Percentiles rank a stretch among this genome's conserved stretches.
Conservation (phyloP, 2,329 filamentous ascomycete species). For the Trichoderma semiorbis region DNA sequence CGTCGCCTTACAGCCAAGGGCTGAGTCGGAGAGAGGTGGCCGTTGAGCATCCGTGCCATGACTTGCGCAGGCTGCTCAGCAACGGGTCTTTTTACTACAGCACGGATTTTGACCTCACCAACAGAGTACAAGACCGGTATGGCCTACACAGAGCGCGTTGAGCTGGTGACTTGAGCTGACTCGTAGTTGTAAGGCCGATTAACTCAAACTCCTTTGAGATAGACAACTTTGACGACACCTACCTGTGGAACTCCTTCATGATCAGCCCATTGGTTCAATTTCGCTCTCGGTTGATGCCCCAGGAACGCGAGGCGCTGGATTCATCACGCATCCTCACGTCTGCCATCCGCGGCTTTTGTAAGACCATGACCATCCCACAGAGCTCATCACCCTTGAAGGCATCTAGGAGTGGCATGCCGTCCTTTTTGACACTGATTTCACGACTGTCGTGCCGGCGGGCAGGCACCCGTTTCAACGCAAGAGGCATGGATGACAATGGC, state of each 20-base stretch:
- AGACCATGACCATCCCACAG: slow-evolving; percentile 80
- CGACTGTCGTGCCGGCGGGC: slow-evolving; percentile 86
- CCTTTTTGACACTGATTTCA: slow-evolving; percentile 84
- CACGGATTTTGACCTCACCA: slow-evolving; percentile 95
- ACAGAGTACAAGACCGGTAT: slow-evolving; percentile 83
- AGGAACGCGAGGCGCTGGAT: slow-evolving; percentile 78
- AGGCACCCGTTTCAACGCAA: slow-evolving; percentile 93
- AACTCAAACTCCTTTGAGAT: slow-evolving; percentile 81
- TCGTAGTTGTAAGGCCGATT: slow-evolving; percentile 53
- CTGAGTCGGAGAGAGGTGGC: slow-evolving; percentile 65
- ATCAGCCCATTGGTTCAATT: slow-evolving; percentile 90
- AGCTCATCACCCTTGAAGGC: slow-evolving; percentile 67
- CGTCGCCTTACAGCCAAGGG: slow-evolving; percentile 36
- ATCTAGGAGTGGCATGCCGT: slow-evolving; percentile 68
- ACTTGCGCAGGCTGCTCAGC: slow-evolving; percentile 85
- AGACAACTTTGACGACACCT: slow-evolving; percentile 86
- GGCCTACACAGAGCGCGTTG: slow-evolving; percentile 10
- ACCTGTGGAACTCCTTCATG: slow-evolving; percentile 99
- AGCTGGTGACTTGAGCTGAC: slow-evolving; percentile 8
- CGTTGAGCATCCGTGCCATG: slow-evolving; percentile 83
- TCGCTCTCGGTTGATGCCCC: slow-evolving; percentile 70
- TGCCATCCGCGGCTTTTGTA: slow-evolving; percentile 88
- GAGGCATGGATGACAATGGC: slow-evolving; percentile 95
- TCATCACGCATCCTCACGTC: slow-evolving; percentile 83
- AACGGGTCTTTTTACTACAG: slow-evolving; percentile 98